Percentiles rank a stretch among this genome's conserved stretches.
Conservation (phyloP, 2,329 filamentous ascomycete genomes). For the Pseudogymnoascus sp. region DNA sequence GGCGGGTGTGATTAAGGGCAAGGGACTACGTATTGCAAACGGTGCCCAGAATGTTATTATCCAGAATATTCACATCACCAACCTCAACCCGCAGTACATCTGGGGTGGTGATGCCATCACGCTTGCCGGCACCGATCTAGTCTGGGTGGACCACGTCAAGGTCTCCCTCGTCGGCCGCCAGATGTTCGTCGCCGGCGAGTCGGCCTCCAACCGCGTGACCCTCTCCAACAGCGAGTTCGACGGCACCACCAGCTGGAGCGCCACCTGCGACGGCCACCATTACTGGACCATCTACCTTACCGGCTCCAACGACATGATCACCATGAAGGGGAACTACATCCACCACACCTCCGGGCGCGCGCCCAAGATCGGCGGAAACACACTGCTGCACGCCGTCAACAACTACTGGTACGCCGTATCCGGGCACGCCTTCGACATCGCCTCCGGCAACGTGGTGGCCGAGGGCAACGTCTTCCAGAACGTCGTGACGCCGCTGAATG, state of each 20-base stretch:
- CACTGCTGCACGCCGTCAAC: conserved; percentile 51
- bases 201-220: conserved; percentile 45
- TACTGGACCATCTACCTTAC: conserved; percentile 54
- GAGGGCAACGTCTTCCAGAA: conserved; percentile 54
- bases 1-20: conserved; percentile 21
- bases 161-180: conserved; percentile 52
- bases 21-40: conserved; percentile 20
- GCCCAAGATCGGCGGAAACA: conserved; percentile 49
- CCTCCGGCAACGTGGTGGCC: conserved; percentile 39
- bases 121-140: conserved; percentile 24
- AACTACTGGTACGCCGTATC: conserved; percentile 51
- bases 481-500: conserved; percentile 24
- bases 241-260: conserved; percentile 44
- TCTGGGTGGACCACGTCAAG: conserved; percentile 43
- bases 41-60: conserved; percentile 22
- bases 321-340: conserved; percentile 53
- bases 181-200: conserved; percentile 50
- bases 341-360: conserved; percentile 49
- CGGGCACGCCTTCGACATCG: conserved; percentile 51
- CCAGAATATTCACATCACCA: conserved; percentile 43
- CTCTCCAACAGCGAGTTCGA: conserved; percentile 55
- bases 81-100: conserved; percentile 47
- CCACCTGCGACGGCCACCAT: conserved; percentile 50
- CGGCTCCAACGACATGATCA: conserved; percentile 48
- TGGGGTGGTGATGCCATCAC: conserved; percentile 43